Evolutionary conservation across 163 green algal species (phyloP), one percentile per base, ranked within the genome.

Genomic region (Picocystis sp.): DNA sequence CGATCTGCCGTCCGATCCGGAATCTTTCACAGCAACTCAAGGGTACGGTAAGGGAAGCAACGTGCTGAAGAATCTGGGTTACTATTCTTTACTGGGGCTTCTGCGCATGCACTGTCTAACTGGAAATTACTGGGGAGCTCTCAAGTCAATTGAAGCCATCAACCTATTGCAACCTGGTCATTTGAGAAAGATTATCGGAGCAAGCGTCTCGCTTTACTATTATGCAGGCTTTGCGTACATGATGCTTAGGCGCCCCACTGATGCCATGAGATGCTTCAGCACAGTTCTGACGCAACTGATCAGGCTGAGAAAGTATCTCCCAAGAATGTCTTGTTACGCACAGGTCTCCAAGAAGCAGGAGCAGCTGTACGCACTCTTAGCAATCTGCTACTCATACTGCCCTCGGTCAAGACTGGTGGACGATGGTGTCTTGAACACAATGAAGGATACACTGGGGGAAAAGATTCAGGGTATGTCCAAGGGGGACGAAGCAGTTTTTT

Each of bases 311-410:
- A 38, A 38, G 29, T 8, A 38, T 38, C 29, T 38, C 8, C 29
- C 29, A 38, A 38, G 29, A 38, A 38, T 38, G 29, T 5, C 29
- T 38, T 38, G 29, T 38, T 81, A 84, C 52, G 80, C 88, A 29
- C 78, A 85, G 63, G 85, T 97, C 22, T 59, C 94, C 51, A 94
- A 95, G 70, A 94, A 94, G 71, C 93, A 94, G 55, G 90, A 98
- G 78, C 82, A 94, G 75, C 87, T 96, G 75, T 91, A 91, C 66
- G 75, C 83, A 29, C 70, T 96, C 61, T 77, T 96, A 45, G 86
- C 86, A 6, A 72, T 94, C 35, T 70, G 62, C 6, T 56, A 83
- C 29, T 72, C 85, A 6, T 66, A 96, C 41, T 93, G 84, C 71
- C 82, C 85, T 38, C 29, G 29, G 5, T 5, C 29, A 38, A 38